Evolutionary conservation across 2,329 filamentous ascomycete species (phyloP).

Genomic region (Alternaria gaisen): DNA sequence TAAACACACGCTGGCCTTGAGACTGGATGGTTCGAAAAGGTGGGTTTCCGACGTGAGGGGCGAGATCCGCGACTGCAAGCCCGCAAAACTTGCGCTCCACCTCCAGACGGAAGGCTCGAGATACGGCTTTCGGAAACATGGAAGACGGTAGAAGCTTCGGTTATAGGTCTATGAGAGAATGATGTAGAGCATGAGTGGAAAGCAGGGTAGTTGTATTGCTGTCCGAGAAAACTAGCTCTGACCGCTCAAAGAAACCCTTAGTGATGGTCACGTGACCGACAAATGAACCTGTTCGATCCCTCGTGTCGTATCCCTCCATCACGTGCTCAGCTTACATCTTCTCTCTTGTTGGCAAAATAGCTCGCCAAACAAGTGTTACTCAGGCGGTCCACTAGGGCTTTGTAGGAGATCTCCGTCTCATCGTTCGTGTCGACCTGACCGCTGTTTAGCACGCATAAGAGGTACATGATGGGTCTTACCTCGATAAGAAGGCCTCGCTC

Average conservation of each 20-base stretch:
- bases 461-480: constrained; percentile 1
- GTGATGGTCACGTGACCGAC: neutral
- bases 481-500: constrained; percentile 4
- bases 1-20: constrained; percentile 19
- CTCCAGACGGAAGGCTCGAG: constrained; percentile 14
- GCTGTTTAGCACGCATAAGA: neutral
- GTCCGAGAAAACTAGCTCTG: neutral
- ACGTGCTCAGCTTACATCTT: neutral
- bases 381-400: constrained; percentile 1
- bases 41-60: constrained; percentile 11
- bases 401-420: constrained; percentile 10
- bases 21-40: constrained; percentile 16
- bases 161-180: neutral
- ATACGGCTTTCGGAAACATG: constrained; percentile 12
- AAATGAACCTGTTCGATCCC: neutral
- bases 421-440: constrained; percentile 9
- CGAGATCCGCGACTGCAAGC: constrained; percentile 19
- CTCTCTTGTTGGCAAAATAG: neutral
- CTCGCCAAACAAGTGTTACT: neutral
- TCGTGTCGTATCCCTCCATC: neutral
- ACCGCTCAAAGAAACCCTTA: neutral
- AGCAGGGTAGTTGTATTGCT: neutral
- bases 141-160: neutral
- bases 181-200: neutral
- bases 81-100: constrained; percentile 23